Evolutionary conservation across 768 basidiomycete species (phyloP), one percentile per base, ranked within the genome.

Genomic region (Pulveroboletus ravenelii): DNA sequence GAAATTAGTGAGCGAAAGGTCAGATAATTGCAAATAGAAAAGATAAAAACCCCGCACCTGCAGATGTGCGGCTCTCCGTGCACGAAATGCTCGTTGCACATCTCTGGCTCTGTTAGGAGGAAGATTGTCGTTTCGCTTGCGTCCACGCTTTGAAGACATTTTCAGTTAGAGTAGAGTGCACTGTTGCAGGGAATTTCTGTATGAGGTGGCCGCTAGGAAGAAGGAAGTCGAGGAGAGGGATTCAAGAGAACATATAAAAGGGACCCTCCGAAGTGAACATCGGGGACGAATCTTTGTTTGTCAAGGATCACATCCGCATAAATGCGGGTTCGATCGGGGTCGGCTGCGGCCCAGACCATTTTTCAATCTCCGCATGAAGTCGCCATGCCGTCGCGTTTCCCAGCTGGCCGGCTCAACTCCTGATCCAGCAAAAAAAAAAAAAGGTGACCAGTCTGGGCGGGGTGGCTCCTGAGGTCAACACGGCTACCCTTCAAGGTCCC

Each of bases 41-140:
- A 52, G 59, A 53, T 59, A 63, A 61, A 61, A 50, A 52, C 56
- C 43, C 70, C 74, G 59, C 55, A 89, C 88, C 75, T 86, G 80
- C 48, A 94, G 77, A 68, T 93, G 91, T 50, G 89, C 89, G 54
- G 90, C 90, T 59, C 91, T 81, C 57, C 92, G 76, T 31, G 91
- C 92, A 55, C 91, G 79, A 73, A 93, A 94, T 9, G 90, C 91
- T 62, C 91, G 73, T 65, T 94, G 91, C 15, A 93, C 89, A 62
- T 93, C 92, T 51, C 92, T 75, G 27, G 91, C 90, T 55, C 90
- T 81, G 59, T 72, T 75, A 54, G 80, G 80, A 60, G 80, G 80
- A 35, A 82, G 76, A 59, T 74, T 78, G 61, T 81, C 78, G 64
- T 81, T 79, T 56, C 89, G 76, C 63, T 91, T 91, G 62, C 89